A percentile compares a stretch with the other conserved stretches of the same genome.
These are phyloP conservation scores for Suhomyces sp. DNA, from an alignment of 805 yeast genomes.

Conservation along the genomic window DNA sequence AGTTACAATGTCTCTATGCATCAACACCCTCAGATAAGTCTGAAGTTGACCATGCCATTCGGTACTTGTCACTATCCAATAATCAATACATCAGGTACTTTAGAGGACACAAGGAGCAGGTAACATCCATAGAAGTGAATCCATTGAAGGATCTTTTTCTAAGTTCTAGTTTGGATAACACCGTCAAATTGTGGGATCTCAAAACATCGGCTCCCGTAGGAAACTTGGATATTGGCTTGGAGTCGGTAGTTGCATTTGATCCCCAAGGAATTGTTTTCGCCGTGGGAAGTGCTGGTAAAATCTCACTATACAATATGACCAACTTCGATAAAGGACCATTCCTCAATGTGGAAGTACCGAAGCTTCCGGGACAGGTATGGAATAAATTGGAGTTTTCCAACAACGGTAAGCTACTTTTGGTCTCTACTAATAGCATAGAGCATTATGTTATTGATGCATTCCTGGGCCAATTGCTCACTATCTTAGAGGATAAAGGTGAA, in stretches of 20 bases:
- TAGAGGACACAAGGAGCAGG: slow-evolving; percentile 80
- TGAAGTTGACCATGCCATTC: slow-evolving; percentile 65
- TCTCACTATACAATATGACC: slow-evolving; percentile 60
- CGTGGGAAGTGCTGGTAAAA: slow-evolving; percentile 38
- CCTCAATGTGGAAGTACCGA: slow-evolving; percentile 26
- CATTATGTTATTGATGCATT: slow-evolving; percentile 73
- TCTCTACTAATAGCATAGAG: slow-evolving; percentile 51
- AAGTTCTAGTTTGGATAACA: slow-evolving; percentile 70
- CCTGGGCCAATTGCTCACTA: slow-evolving; percentile 50
- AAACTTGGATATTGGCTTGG: slow-evolving; percentile 48
- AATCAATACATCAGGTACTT: slow-evolving; percentile 83
- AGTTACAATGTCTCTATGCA: slow-evolving; percentile 72
- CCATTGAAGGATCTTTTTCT: slow-evolving; percentile 67
- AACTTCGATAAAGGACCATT: slow-evolving; percentile 59
- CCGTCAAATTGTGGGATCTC: slow-evolving; percentile 87
- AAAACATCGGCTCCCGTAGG: slow-evolving; percentile 68
- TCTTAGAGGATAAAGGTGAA: slow-evolving; percentile 10
- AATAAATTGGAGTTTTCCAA: slow-evolving; percentile 75
- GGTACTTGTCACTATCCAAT: slow-evolving; percentile 74
- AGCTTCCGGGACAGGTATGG: slow-evolving; percentile 41
- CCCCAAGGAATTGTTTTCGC: slow-evolving; percentile 85
- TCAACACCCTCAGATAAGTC: slow-evolving; percentile 53
- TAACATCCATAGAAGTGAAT: slow-evolving; percentile 67
- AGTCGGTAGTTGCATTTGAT: slow-evolving; percentile 68
- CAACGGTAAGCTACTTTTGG: slow-evolving; percentile 62